phyloP scores from a whole-genome alignment of 2,329 filamentous ascomycete species.

The Emergomyces orientalis region DNA sequence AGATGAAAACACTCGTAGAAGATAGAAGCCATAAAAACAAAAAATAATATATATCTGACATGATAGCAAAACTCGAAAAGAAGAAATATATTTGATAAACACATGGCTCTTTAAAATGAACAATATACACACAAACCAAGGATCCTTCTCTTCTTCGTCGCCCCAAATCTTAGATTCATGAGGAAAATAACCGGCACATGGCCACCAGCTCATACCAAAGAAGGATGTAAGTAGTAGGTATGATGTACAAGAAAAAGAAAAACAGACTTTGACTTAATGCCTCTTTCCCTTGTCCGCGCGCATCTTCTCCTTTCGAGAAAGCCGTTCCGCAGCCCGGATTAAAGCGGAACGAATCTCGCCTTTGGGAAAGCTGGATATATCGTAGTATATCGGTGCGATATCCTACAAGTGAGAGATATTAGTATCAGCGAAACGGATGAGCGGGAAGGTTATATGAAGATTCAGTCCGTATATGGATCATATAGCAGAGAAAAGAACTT shows the following conservation, averaged over 20 bases:
- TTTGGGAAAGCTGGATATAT: conserved; percentile 69
- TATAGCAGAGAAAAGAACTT: conserved; percentile 33
- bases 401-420: conserved; percentile 47
- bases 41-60: neutral
- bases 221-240: neutral
- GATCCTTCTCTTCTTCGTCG: neutral
- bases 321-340: conserved; percentile 45
- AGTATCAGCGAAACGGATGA: neutral
- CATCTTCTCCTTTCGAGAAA: conserved; percentile 47
- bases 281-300: conserved; percentile 27
- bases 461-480: no score
- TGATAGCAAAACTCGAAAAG: neutral
- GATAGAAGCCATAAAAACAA: neutral
- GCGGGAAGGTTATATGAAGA: neutral
- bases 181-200: neutral
- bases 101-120: neutral
- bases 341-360: conserved; percentile 70
- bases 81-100: neutral
- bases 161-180: neutral
- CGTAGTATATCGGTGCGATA: conserved; percentile 88
- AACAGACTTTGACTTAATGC: conserved; percentile 17
- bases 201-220: neutral
- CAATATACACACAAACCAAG: neutral
- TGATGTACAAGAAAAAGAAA: neutral
- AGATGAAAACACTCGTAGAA: neutral